A percentile compares a stretch with the other conserved stretches of the same genome.
These are phyloP conservation scores for Dendrocalamus latiflorus DNA, from an alignment of 202 grass and related monocot species.

Conservation along the genomic window DNA sequence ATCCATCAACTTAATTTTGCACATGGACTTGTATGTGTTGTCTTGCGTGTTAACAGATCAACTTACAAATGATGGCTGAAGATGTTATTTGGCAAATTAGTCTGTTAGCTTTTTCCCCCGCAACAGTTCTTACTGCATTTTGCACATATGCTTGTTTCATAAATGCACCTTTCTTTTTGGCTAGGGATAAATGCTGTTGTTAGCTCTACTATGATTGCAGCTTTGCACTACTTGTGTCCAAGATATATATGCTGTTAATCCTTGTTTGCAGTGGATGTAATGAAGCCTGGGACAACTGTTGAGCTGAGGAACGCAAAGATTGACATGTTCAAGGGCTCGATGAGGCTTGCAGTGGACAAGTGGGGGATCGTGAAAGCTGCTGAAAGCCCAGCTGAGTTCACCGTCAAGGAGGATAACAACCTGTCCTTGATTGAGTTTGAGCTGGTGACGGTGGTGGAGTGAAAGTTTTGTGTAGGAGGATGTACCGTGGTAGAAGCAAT, in stretches of 20 bases:
- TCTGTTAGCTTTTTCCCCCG: not conserved
- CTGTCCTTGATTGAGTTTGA: slow-evolving; percentile 65
- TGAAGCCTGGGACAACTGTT: slow-evolving; percentile 46
- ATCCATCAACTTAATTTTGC: no score
- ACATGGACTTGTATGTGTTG: no score
- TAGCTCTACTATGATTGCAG: not conserved
- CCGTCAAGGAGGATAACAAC: slow-evolving; percentile 55
- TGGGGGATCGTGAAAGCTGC: no score
- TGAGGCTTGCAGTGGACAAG: slow-evolving; percentile 52
- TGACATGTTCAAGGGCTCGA: slow-evolving; percentile 66
- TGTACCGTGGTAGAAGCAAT: not conserved
- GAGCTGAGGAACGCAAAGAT: slow-evolving; percentile 51
- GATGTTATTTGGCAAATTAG: not conserved
- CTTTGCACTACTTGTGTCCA: not conserved
- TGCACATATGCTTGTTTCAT: not conserved
- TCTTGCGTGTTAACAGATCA: no score
- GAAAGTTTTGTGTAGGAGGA: not conserved
- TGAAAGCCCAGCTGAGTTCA: slow-evolving; percentile 39
- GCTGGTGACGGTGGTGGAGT: slow-evolving; percentile 42
- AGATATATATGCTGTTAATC: not conserved
- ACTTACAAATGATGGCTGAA: no score
- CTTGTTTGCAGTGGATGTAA: slow-evolving; percentile 37
- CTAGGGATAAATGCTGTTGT: not conserved
- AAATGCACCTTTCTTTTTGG: not conserved
- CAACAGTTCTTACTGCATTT: not conserved